A percentile compares a stretch with the other conserved stretches of the same genome.
Evolutionary conservation across 345 rosid genomes (phyloP).

Genomic region (Limnanthes douglasii): DNA sequence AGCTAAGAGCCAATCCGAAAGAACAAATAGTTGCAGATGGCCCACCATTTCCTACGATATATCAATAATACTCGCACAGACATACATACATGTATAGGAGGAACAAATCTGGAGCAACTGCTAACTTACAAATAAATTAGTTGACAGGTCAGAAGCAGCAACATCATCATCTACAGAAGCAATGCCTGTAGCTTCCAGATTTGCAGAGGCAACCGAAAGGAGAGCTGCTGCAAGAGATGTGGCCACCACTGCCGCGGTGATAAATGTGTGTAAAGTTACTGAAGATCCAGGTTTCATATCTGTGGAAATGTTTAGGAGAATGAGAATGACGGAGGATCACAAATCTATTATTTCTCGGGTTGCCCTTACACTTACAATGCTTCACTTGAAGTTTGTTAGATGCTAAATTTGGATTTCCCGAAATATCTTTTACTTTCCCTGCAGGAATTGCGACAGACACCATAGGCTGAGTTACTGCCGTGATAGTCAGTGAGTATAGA

Average conservation of each 20-base stretch:
- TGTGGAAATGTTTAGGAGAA: conserved; percentile 7
- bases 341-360: no score
- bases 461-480: conserved; percentile 12
- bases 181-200: conserved; percentile 20
- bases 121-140: conserved; percentile 24
- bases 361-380: conserved; percentile 42
- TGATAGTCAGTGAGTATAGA: conserved; percentile 26
- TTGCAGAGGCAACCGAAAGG: conserved; percentile 27
- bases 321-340: conserved; percentile 4
- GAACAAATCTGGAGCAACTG: no score
- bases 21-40: conserved; percentile 44
- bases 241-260: conserved; percentile 31
- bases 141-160: conserved; percentile 20
- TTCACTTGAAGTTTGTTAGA: conserved; percentile 27
- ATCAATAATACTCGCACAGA: no score
- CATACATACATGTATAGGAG: no score
- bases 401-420: conserved; percentile 32
- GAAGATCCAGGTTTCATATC: conserved; percentile 29
- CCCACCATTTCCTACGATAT: conserved; percentile 36
- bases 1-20: conserved; percentile 29
- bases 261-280: conserved; percentile 28
- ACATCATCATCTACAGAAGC: conserved; percentile 3
- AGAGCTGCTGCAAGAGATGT: conserved; percentile 30
- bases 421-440: conserved; percentile 27
- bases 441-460: conserved; percentile 23